phyloP scores from a whole-genome alignment of 139 green algal genomes.

The Astrephomene gubernaculifera region DNA sequence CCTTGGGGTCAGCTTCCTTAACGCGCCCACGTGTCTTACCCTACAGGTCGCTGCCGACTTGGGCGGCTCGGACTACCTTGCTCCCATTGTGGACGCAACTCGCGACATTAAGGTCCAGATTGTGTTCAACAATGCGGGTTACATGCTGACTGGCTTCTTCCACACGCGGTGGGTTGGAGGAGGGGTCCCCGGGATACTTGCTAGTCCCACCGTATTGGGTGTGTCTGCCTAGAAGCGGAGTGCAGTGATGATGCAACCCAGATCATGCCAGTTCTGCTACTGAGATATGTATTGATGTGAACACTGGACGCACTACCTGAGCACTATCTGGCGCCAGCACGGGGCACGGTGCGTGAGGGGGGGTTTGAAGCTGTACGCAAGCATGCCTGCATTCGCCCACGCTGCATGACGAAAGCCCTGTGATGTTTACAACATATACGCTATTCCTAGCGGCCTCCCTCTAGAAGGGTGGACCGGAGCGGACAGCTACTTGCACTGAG shows the following conservation, averaged over 20 bases:
- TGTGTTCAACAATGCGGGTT: slow-evolving; percentile 96
- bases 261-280: slow-evolving; percentile 45
- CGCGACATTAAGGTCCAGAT: slow-evolving; percentile 87
- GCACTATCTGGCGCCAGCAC: background rate
- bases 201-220: too few relatives aligned
- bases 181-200: background rate
- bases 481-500: too few relatives aligned
- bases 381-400: slow-evolving; percentile 25
- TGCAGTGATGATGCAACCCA: slow-evolving; percentile 40
- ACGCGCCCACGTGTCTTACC: too few relatives aligned
- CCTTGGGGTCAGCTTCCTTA: too few relatives aligned
- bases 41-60: slow-evolving; percentile 85
- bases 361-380: slow-evolving; percentile 24
- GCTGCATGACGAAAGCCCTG: background rate
- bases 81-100: slow-evolving; percentile 76
- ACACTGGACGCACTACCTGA: slow-evolving; percentile 34
- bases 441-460: too few relatives aligned
- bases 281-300: slow-evolving; percentile 37
- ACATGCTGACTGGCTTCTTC: slow-evolving; percentile 95
- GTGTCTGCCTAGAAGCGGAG: too few relatives aligned
- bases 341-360: background rate
- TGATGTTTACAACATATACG: slow-evolving; percentile 42
- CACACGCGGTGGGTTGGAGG: slow-evolving; percentile 54
- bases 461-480: too few relatives aligned
- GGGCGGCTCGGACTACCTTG: slow-evolving; percentile 80